phyloP scores from a whole-genome alignment of 345 rosid genomes.

The Salix suchowensis region DNA sequence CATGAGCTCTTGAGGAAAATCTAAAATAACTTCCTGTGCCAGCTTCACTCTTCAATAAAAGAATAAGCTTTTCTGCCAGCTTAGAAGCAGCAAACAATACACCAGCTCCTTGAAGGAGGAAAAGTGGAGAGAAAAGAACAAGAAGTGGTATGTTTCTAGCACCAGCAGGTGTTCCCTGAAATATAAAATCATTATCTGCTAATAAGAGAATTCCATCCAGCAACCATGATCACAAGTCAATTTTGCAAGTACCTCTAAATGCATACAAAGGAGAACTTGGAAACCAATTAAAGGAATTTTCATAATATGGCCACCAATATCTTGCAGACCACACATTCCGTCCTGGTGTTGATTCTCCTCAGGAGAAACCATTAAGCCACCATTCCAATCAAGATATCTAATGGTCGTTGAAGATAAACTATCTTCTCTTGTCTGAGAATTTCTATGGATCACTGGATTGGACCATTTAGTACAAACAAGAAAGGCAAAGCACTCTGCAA shows the following conservation, averaged over 20 bases:
- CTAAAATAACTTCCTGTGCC: conserved; percentile 68
- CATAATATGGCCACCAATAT: conserved; percentile 92
- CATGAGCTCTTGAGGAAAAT: conserved; percentile 63
- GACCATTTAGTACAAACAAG: conserved; percentile 96
- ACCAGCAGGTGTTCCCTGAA: conserved; percentile 85
- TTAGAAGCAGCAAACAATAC: conserved; percentile 73
- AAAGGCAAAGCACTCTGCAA: conserved; percentile 93
- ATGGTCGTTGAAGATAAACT: conserved; percentile 55
- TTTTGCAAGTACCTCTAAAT: conserved; percentile 58
- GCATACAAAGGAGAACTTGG: conserved; percentile 91
- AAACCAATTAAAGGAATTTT: conserved; percentile 82
- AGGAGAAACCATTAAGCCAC: conserved; percentile 64
- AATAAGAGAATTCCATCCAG: conserved; percentile 22
- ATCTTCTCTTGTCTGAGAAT: conserved; percentile 41
- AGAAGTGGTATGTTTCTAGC: conserved; percentile 79
- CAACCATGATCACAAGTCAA: conserved; percentile 5
- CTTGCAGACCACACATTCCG: conserved; percentile 70
- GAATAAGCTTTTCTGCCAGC: conserved; percentile 68
- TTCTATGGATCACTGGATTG: conserved; percentile 81
- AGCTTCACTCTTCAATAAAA: conserved; percentile 64
- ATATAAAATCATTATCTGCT: conserved; percentile 23
- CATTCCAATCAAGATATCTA: conserved; percentile 89
- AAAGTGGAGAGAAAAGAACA: conserved; percentile 76
- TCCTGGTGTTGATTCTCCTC: conserved; percentile 61
- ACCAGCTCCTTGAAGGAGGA: conserved; percentile 82